phyloP scores from a whole-genome alignment of 306 rosid species.

The Cucurbita maxima region DNA sequence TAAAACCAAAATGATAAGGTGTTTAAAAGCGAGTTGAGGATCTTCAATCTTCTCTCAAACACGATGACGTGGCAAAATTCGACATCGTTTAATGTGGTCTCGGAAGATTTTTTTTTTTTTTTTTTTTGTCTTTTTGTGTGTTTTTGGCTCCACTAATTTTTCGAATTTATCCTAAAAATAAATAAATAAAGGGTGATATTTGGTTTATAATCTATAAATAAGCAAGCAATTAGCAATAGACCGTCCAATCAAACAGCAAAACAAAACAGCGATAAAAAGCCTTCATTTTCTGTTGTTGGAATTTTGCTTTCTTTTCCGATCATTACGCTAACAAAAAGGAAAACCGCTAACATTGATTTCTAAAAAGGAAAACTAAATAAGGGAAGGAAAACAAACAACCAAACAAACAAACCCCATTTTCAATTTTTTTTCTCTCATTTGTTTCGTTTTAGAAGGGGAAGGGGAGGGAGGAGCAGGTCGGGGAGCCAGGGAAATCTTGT shows the following conservation, averaged over 20 bases:
- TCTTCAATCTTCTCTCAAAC: neutral
- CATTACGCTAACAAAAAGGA: constrained; percentile 21
- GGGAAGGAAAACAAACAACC: neutral
- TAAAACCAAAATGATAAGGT: neutral
- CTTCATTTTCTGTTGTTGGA: constrained; percentile 5
- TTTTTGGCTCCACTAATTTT: neutral
- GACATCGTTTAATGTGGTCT: neutral
- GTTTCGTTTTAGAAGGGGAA: neutral
- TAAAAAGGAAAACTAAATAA: neutral
- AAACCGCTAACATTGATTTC: constrained; percentile 18
- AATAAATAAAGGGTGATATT: neutral
- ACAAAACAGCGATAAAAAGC: neutral
- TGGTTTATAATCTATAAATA: neutral
- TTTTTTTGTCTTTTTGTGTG: neutral
- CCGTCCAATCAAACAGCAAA: neutral
- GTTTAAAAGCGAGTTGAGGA: neutral
- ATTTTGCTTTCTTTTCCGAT: constrained; percentile 1
- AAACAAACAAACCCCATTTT: neutral
- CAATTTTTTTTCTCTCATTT: neutral
- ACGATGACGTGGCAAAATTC: neutral
- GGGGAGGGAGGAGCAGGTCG: neutral
- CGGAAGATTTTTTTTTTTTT: neutral
- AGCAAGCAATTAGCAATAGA: neutral
- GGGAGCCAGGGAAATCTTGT: constrained; percentile 36
- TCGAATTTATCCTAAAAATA: neutral